Evolutionary conservation across 176 grass and related monocot species (phyloP).

Genomic region (Pontederia crassipes): DNA sequence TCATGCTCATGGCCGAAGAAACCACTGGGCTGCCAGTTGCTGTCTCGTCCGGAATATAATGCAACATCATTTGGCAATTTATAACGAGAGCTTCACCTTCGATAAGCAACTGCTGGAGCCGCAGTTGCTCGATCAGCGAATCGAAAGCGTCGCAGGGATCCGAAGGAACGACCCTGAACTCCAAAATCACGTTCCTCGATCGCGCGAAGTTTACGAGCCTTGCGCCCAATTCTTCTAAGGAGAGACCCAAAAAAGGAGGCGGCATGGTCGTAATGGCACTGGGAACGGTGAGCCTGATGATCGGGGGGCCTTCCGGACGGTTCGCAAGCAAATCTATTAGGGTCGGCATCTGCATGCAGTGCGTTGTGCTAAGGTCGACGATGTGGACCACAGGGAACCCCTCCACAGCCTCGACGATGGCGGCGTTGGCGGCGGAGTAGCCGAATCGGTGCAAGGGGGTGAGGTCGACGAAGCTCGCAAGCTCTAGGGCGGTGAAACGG

Average conservation of each 20-base stretch:
- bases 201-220: slow-evolving; percentile 68
- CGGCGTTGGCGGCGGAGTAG: slow-evolving; percentile 66
- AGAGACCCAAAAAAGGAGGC: slow-evolving; percentile 56
- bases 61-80: slow-evolving; percentile 95
- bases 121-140: slow-evolving; percentile 56
- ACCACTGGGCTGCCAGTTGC: slow-evolving; percentile 49
- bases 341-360: slow-evolving; percentile 99
- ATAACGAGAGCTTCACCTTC: slow-evolving; percentile 70
- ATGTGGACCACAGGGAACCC: slow-evolving; percentile 64
- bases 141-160: slow-evolving; percentile 51
- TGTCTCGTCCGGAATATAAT: slow-evolving; percentile 84
- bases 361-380: slow-evolving; percentile 79
- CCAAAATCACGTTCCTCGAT: slow-evolving; percentile 66
- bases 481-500: slow-evolving; percentile 80
- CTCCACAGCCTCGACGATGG: slow-evolving; percentile 77
- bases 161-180: slow-evolving; percentile 56
- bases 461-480: slow-evolving; percentile 81
- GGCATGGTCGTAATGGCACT: slow-evolving; percentile 16
- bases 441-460: slow-evolving; percentile 98
- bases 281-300: slow-evolving; percentile 63
- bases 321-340: slow-evolving; percentile 78
- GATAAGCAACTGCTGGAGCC: slow-evolving; percentile 62
- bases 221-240: slow-evolving; percentile 74
- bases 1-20: slow-evolving; percentile 8
- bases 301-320: slow-evolving; percentile 63